These are phyloP conservation scores for Blepharisma undulans DNA, from an alignment of 169 alveolate species.

Conservation along the genomic window DNA sequence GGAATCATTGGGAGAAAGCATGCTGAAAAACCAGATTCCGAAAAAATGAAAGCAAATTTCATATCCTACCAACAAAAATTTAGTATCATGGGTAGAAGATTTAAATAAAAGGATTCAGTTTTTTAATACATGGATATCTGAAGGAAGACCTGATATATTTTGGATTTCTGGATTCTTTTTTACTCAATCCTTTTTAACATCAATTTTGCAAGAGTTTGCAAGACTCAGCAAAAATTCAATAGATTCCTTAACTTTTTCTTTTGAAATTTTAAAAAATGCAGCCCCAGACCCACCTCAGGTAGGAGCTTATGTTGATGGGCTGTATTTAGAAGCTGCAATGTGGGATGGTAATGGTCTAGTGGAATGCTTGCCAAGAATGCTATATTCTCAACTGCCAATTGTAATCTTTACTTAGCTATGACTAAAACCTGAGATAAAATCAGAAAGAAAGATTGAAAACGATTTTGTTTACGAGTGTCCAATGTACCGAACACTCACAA, in stretches of 20 bases:
- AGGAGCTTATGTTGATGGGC: slow-evolving; percentile 90
- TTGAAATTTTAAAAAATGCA: slow-evolving; percentile 66
- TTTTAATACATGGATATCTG: slow-evolving; percentile 80
- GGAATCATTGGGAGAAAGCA: slow-evolving; percentile 72
- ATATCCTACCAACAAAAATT: slow-evolving; percentile 78
- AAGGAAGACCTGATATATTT: slow-evolving; percentile 86
- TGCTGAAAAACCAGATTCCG: slow-evolving; percentile 80
- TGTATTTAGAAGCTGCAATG: slow-evolving; percentile 93
- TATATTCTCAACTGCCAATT: slow-evolving; percentile 76
- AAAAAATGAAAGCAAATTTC: slow-evolving; percentile 71
- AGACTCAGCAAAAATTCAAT: slow-evolving; percentile 83
- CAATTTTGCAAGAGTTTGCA: slow-evolving; percentile 85
- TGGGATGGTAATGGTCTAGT: slow-evolving; percentile 80
- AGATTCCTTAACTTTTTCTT: slow-evolving; percentile 79
- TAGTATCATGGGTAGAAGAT: slow-evolving; percentile 86
- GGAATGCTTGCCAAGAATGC: slow-evolving; percentile 72
- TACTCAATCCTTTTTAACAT: slow-evolving; percentile 90
- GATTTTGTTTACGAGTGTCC: slow-evolving; percentile 73
- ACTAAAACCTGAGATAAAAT: slow-evolving; percentile 57
- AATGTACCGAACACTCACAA: slow-evolving; percentile 76
- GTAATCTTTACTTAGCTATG: slow-evolving; percentile 72
- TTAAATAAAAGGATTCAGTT: slow-evolving; percentile 79
- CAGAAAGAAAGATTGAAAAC: slow-evolving; percentile 16
- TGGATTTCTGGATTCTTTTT: slow-evolving; percentile 89
- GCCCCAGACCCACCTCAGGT: slow-evolving; percentile 64